Evolutionary conservation across 2,329 filamentous ascomycete species (phyloP), one percentile per base, ranked within the genome.

Genomic region (Fusarium luffae): DNA sequence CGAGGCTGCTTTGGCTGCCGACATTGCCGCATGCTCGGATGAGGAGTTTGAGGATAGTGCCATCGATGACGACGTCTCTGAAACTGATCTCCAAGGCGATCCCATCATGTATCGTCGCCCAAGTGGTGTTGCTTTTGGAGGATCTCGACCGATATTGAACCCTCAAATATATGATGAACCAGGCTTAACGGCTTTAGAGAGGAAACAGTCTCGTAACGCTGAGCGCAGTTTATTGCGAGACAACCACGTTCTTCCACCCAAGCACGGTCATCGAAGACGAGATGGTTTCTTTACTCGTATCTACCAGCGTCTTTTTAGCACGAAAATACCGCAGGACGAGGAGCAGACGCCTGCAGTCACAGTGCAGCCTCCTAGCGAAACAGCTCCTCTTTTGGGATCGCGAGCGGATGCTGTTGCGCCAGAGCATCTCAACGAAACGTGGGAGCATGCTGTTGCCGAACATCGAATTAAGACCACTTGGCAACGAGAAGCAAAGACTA

Each of bases 391-490:
- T n/a, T 71, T 85, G 4, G 68, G 65, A 18, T 18, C 80, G 77
- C 34, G 79, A 79, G 70, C 78, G 77, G 48, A 70, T 63, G 82
- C 83, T 13, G 82, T 83, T 23, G 81, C 82, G 41, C 83, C 83
- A 59, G 83, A 85, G 7, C 87, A 89, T 47, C 83, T 94, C 52
- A 88, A 91, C 71, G 86, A 89, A 74, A 91, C 93, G 76, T 97
- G 93, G 93, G 91, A 95, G 67, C 92, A 94, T 66, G 95, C 94
- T 0, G 92, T 98, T 13, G 86, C 89, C 1, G 88, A 91, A 0
- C 93, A 94, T 13, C 87, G 89, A 76, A 94, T 98, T 70, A 90
- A 91, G 55, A 98, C 94, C 7, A 97, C 93, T 7, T 98, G 94
- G 94, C 90, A 92, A 79, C 89, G 94, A 67, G 95, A 98, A 83